phyloP scores from a whole-genome alignment of 805 yeast species.

The Sungouiella blattae region DNA sequence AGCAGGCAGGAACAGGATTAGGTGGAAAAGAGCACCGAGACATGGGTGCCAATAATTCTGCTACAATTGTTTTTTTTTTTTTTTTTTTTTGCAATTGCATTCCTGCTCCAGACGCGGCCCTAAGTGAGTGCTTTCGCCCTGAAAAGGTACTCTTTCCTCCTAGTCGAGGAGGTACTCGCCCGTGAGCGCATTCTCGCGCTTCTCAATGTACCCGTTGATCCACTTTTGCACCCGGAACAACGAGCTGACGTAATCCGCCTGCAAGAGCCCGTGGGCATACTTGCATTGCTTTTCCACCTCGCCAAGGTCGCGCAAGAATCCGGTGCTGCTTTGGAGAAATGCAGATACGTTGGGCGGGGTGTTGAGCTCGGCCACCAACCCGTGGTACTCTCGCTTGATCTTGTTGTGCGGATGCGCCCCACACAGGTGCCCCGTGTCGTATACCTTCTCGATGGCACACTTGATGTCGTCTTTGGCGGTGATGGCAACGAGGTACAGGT shows the following conservation, averaged over 20 bases:
- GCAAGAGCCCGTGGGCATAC: constrained; percentile 4
- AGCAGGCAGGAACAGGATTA: too few species aligned
- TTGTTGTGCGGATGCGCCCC: constrained; percentile 10
- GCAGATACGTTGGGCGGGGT: neutral
- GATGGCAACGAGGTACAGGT: constrained; percentile 8
- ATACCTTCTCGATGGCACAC: constrained; percentile 7
- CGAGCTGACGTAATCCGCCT: constrained; percentile 7
- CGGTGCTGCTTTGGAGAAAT: neutral
- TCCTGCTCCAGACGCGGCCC: too few species aligned
- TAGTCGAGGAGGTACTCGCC: too few species aligned
- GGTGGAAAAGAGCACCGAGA: too few species aligned
- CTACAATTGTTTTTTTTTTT: too few species aligned
- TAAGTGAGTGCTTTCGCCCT: too few species aligned
- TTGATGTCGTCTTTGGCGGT: constrained; percentile 9
- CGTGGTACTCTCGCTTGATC: constrained; percentile 6
- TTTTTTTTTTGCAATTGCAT: too few species aligned
- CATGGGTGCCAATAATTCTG: too few species aligned
- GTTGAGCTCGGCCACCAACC: constrained; percentile 2
- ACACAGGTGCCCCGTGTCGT: constrained; percentile 5
- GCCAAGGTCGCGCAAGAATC: neutral
- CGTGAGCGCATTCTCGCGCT: constrained; percentile 10
- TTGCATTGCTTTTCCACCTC: neutral
- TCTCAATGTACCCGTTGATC: constrained; percentile 7
- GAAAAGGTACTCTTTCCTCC: too few species aligned
- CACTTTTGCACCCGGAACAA: constrained; percentile 10